phyloP scores from a whole-genome alignment of 225 moss, liverwort and hornwort genomes.

The Marchantia polymorpha region DNA sequence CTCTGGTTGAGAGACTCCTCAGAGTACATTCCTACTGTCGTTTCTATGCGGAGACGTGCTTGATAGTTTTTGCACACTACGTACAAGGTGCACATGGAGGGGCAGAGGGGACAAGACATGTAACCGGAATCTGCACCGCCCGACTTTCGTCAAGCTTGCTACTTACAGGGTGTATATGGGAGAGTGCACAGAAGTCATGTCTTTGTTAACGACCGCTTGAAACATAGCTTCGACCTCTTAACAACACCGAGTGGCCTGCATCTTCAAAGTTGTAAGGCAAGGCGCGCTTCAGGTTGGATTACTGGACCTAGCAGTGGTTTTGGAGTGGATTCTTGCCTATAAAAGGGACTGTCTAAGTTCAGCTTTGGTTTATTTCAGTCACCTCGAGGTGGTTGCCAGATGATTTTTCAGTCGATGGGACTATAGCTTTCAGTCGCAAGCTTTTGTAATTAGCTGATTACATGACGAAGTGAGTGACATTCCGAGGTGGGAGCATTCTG shows the following conservation, averaged over 20 bases:
- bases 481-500: constrained; percentile 11
- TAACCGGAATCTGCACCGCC: background rate
- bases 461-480: constrained; percentile 8
- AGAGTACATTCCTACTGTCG: constrained; percentile 1
- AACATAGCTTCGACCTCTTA: background rate
- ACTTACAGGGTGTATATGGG: constrained; percentile 1
- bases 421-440: background rate
- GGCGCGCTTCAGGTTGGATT: constrained; percentile 9
- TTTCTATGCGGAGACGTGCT: background rate
- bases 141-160: background rate
- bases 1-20: constrained; percentile 8
- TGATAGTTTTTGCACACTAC: background rate
- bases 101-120: background rate
- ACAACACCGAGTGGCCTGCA: background rate
- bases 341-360: background rate
- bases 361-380: background rate
- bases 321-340: constrained; percentile 5
- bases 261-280: background rate
- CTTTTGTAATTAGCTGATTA: constrained; percentile 11
- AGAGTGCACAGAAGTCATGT: background rate
- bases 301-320: constrained; percentile 10
- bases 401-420: background rate
- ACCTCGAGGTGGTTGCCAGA: background rate
- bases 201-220: background rate
- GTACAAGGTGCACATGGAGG: background rate